phyloP scores from a whole-genome alignment of 2,329 filamentous ascomycete genomes.

The Cryoendolithus antarcticus region DNA sequence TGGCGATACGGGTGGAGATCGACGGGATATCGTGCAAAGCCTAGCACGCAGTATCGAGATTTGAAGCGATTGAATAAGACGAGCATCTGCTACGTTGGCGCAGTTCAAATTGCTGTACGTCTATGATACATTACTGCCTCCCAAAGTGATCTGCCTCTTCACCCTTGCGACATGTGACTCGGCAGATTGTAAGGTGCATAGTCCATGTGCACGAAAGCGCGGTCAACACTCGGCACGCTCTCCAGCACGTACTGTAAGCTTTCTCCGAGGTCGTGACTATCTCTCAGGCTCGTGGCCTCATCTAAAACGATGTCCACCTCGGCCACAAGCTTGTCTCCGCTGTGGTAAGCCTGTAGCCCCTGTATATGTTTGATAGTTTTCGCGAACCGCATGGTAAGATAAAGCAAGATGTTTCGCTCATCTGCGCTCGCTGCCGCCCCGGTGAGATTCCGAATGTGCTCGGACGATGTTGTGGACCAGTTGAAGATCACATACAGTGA shows the following conservation, averaged over 20 bases:
- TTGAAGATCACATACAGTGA: constrained; percentile 68
- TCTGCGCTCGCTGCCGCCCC: constrained; percentile 71
- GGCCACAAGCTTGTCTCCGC: constrained; percentile 73
- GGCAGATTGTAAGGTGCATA: constrained; percentile 39
- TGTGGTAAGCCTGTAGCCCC: constrained; percentile 72
- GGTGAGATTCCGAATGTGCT: constrained; percentile 70
- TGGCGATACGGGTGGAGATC: too few relatives aligned
- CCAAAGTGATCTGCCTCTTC: neutral
- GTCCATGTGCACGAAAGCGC: constrained; percentile 42
- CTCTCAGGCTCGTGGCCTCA: constrained; percentile 59
- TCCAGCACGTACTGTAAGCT: constrained; percentile 74
- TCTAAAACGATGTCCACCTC: constrained; percentile 76
- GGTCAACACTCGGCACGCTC: constrained; percentile 62
- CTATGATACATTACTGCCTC: too few relatives aligned
- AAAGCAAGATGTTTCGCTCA: constrained; percentile 73
- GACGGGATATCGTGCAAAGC: too few relatives aligned
- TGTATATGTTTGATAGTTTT: constrained; percentile 78
- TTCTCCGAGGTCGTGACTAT: constrained; percentile 71
- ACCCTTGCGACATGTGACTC: constrained; percentile 35
- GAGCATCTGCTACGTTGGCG: too few relatives aligned
- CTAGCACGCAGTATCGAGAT: too few relatives aligned
- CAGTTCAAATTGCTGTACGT: too few relatives aligned
- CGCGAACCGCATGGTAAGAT: constrained; percentile 88
- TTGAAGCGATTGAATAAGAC: too few relatives aligned
- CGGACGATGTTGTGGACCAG: constrained; percentile 60